Evolutionary conservation across 352 stramenopile species (phyloP), one percentile per base, ranked within the genome.

Genomic region (Pythium brassicae): DNA sequence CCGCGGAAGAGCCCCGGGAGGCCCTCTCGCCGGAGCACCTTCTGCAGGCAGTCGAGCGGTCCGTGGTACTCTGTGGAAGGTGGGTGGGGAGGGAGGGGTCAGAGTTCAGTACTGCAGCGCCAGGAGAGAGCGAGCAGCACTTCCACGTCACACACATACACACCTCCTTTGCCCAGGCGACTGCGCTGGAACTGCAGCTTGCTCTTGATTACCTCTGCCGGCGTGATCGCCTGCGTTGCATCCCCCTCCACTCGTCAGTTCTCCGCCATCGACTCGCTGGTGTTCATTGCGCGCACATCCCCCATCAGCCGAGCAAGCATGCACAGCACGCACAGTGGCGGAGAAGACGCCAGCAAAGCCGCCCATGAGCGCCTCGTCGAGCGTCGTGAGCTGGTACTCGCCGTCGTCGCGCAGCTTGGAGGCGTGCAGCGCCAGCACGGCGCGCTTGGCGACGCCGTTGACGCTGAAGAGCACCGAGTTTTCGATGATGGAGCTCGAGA

Each of bases 401-500:
- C 66, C 69, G 50, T 72, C 64, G 54, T 80, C 62, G 25, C 52
- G 55, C 19, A 67, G 64, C 29, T 72, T 57, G 42, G 72, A 73
- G 20, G 72, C 67, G 59, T 90, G 74, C 56, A 88, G 46, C 22
- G 74, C 69, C 27, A 92, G 50, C 37, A 90, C 70, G 0, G 81
- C 68, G 29, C 84, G 84, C n/a, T 83, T 76, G 26, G 87, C 76
- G 37, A 87, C 73, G 19, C 86, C 86, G 50, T 95, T 95, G 44
- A 79, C 84, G 37, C 78, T 93, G 59, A 96, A 96, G 25, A 96
- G 75, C 51, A 96, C 87, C 46, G 87, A 86, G 68, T 96, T 96
- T 53, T 96, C 87, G 49, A 96, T 87, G 59, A 95, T 85, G 25
- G 87, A 88, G 68, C 83, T 94, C 37, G 77, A 87, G 19, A 96